Evolutionary conservation across 2,329 filamentous ascomycete species (phyloP), one percentile per base, ranked within the genome.

Genomic region (Cercospora citrullina): DNA sequence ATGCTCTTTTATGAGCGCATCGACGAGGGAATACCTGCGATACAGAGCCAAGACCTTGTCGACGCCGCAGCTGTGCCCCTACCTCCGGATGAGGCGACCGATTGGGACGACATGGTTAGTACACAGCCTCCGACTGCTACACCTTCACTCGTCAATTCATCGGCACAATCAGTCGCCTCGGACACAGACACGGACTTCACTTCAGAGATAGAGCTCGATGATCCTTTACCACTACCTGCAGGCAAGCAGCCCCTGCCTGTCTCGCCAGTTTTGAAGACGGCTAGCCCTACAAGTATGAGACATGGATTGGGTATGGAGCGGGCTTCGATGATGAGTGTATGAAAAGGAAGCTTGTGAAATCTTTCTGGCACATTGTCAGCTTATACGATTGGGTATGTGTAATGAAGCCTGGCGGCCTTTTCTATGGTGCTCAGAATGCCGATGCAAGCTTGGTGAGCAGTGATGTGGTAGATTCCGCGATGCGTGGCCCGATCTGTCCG

Each of bases 1-100:
- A 98, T 99, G 94, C 85, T 98, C 0, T 98, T 98, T 78, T 99
- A 98, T 78, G 94, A 99, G 77, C 87, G 87, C 58, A 53, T 73
- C 14, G 28, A 65, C 10, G 66, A 67, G 23, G 18, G 9, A 30
- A 7, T 36, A 12, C 51, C 30, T 59, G 16, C 57, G 21, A 14
- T 10, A n/a, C 16, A 30, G 4, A n/a, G 12, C 3, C 61, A 68
- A 51, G 60, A 57, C 21, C 30, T 66, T 12, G 39, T 48, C 7
- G 67, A 69, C 33, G 67, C 68, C 8, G 70, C 70, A 28, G 63
- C 68, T 5, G 63, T 72, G 42, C 64, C 68, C 10, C 63, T 72
- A 4, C 70, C 70, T 10, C 64, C 70, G 16, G 70, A 72, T n/a
- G 66, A 69, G 33, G 60, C 48, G 18, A 66, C 59, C n/a, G 70